Evolutionary conservation across 345 rosid genomes (phyloP), one percentile per base, ranked within the genome.

Genomic region (Brassica rapa): DNA sequence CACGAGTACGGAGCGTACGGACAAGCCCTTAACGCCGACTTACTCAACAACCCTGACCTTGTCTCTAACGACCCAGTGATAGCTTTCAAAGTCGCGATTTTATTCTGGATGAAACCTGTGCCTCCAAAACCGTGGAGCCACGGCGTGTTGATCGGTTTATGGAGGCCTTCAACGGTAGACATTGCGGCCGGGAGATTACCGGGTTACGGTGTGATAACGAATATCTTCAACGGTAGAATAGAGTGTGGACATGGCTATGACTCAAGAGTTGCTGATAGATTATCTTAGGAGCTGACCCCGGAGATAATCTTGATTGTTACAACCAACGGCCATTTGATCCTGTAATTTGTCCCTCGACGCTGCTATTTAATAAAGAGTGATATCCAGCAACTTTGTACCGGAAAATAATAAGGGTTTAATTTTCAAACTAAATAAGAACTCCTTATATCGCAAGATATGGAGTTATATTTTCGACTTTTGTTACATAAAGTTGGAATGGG

Each of bases 41-140:
- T 91, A 60, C 74, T 90, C 5, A 85, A 84, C 76, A 86, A 90
- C 77, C 94, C 91, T 2, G 93, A 89, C 74, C 81, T 86, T 0
- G 83, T 91, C 0, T 70, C 86, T 2, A 82, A 82, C 56, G 82
- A 82, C 19, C 37, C 73, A 23, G 73, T 74, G 8, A 71, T 85
- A 4, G 84, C 97, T 43, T 91, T 90, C 85, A 88, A 91, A 82
- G 69, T 93, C 23, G 94, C 93, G 0, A 55, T 88, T 1, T 91
- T 91, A 92, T 89, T 85, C 72, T 89, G 94, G 97, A 89, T 85
- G 94, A 88, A 91, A 14, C 77, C 89, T 10, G 91, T 85, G 51
- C 51, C 85, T 1, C 86, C 87, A 0, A 89, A 87, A 66, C 91
- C 93, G 0, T 87, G 92, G 8, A 85, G 92, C 83, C 97, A 91